Conservation (phyloP, 768 basidiomycete genomes). For the Tulasnella sp. region DNA sequence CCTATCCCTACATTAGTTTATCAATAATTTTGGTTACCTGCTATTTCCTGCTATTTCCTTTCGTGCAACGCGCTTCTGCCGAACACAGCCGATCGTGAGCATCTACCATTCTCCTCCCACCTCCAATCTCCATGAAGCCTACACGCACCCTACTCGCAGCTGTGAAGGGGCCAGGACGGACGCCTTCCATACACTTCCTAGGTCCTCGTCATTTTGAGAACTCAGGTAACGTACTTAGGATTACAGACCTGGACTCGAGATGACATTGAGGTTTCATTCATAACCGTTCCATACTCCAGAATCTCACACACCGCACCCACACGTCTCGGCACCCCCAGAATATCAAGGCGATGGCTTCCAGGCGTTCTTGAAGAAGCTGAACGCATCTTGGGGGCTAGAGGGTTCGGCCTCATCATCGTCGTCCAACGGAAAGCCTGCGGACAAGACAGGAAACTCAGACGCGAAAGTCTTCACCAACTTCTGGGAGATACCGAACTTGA, state of each 20-base stretch:
- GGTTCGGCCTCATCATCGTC: slow-evolving; percentile 15
- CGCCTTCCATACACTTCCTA: slow-evolving; percentile 44
- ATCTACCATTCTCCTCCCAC: neutral
- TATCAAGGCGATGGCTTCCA: slow-evolving; percentile 35
- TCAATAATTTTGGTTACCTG: too few relatives aligned
- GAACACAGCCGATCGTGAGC: too few relatives aligned
- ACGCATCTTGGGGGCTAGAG: slow-evolving; percentile 20
- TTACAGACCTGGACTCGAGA: neutral
- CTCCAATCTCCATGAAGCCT: neutral
- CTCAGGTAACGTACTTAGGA: slow-evolving; percentile 31
- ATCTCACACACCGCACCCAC: slow-evolving; percentile 36
- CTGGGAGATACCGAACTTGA: slow-evolving; percentile 59
- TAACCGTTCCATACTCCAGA: slow-evolving; percentile 23
- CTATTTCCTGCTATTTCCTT: too few relatives aligned
- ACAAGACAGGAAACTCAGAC: slow-evolving; percentile 20
- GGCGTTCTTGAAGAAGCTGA: slow-evolving; percentile 32
- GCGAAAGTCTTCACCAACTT: slow-evolving; percentile 9
- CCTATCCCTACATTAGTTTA: too few relatives aligned
- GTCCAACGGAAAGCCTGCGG: too few relatives aligned
- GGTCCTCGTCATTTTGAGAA: slow-evolving; percentile 42
- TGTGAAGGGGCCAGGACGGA: neutral
- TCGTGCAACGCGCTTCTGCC: too few relatives aligned
- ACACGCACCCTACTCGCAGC: slow-evolving; percentile 2
- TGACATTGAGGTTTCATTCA: neutral
- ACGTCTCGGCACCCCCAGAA: slow-evolving; percentile 59